Evolutionary conservation across 192 early-diverging fungal genomes (phyloP).

Genomic region (Gonapodya prolifera): DNA sequence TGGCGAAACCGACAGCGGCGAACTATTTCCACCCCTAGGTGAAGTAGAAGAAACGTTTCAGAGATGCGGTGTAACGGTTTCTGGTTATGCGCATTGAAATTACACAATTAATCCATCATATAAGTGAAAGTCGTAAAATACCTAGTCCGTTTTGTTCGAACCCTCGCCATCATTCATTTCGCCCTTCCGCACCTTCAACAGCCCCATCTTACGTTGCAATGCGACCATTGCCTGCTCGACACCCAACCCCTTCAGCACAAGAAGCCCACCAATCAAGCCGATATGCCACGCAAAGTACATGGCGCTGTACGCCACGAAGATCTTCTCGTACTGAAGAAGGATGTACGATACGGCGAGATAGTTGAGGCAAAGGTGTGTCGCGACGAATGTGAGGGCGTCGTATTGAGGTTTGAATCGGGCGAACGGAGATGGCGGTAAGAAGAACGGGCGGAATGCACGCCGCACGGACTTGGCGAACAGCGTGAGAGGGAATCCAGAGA

Average conservation of each 20-base stretch:
- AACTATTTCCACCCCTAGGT: background rate
- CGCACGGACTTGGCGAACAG: slow-evolving; percentile 23
- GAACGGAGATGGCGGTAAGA: slow-evolving; percentile 22
- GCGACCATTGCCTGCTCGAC: background rate
- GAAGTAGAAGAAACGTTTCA: too few relatives aligned
- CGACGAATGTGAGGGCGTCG: slow-evolving; percentile 54
- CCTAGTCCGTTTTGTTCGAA: too few relatives aligned
- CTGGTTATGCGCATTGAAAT: too few relatives aligned
- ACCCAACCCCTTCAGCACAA: background rate
- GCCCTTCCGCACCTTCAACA: background rate
- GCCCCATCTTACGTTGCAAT: background rate
- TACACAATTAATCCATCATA: too few relatives aligned
- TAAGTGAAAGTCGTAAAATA: too few relatives aligned
- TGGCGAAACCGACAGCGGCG: background rate
- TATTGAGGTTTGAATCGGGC: slow-evolving; percentile 27
- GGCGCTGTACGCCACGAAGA: slow-evolving; percentile 43
- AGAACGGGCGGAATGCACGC: slow-evolving; percentile 45
- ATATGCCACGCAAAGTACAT: slow-evolving; percentile 52
- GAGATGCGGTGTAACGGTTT: too few relatives aligned
- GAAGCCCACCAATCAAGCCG: background rate
- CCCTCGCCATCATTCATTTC: background rate
- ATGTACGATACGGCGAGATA: slow-evolving; percentile 59
- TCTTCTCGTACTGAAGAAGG: slow-evolving; percentile 37
- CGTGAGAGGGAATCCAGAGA: background rate
- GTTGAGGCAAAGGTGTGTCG: slow-evolving; percentile 54